Conservation (phyloP, 163 green algal genomes). For the Volvox carteri region DNA sequence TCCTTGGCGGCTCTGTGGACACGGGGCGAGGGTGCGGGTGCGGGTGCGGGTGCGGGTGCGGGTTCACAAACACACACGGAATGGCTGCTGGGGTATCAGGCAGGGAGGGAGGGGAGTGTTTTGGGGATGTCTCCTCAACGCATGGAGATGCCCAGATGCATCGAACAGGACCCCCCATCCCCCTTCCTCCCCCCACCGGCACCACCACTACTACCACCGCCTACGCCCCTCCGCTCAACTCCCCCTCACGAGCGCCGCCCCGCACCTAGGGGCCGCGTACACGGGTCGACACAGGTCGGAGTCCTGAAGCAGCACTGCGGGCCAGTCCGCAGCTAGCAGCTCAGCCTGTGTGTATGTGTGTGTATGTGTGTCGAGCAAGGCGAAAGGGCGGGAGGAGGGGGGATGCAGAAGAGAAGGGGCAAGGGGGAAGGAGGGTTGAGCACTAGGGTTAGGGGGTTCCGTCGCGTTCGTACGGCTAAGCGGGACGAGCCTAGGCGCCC, state of each 20-base stretch:
- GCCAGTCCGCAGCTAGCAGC: constrained; percentile 7
- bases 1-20: constrained; percentile 1
- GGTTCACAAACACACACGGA: no score
- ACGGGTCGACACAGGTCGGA: constrained; percentile 9
- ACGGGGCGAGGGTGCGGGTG: not conserved
- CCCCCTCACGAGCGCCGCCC: no score
- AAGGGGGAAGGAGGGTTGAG: not conserved
- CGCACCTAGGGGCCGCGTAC: constrained; percentile 7
- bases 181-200: no score
- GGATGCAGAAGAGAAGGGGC: not conserved
- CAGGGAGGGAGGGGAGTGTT: no score
- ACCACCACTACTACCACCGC: no score
- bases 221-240: no score
- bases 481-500: no score
- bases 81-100: no score
- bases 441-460: not conserved
- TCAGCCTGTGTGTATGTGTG: constrained; percentile 14
- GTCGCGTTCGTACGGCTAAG: not conserved
- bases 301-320: constrained; percentile 3
- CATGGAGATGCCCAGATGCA: no score
- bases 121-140: no score
- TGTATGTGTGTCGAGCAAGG: not conserved
- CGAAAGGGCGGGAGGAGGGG: not conserved
- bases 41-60: not conserved
- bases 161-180: no score